phyloP scores from a whole-genome alignment of 1,284 basidiomycete species.

The Melampsora americana region DNA sequence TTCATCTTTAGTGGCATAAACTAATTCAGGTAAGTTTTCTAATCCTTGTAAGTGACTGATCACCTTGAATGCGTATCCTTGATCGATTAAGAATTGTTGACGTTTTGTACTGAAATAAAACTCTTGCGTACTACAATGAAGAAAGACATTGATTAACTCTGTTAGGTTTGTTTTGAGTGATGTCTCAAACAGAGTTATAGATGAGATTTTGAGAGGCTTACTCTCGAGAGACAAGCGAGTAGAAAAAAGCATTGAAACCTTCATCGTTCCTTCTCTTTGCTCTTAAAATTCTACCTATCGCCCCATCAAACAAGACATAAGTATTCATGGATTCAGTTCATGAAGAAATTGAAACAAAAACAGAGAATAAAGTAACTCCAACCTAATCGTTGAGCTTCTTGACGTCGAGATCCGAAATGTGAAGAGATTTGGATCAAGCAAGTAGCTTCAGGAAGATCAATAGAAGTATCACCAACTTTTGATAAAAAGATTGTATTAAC shows the following conservation, averaged over 20 bases:
- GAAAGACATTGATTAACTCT: not conserved
- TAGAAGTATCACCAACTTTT: slow-evolving; percentile 98
- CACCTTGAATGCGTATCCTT: slow-evolving; percentile 98
- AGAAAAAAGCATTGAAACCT: slow-evolving; percentile 99
- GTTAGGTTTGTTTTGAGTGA: no score
- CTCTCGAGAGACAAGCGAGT: slow-evolving; percentile 96
- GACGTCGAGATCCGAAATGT: slow-evolving; percentile 95
- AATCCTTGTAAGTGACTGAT: slow-evolving; percentile 96
- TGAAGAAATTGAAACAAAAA: slow-evolving; percentile 41
- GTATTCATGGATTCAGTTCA: no score
- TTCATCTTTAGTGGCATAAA: slow-evolving; percentile 83
- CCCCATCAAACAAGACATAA: not conserved
- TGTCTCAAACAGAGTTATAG: no score
- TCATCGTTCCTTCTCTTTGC: slow-evolving; percentile 98
- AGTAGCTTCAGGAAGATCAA: slow-evolving; percentile 97
- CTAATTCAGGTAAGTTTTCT: slow-evolving; percentile 78
- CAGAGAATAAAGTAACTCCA: slow-evolving; percentile 49
- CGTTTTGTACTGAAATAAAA: slow-evolving; percentile 99
- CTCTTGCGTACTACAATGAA: slow-evolving; percentile 70
- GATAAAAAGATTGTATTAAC: slow-evolving; percentile 99
- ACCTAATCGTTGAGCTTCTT: slow-evolving; percentile 95
- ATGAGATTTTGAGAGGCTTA: slow-evolving; percentile 39
- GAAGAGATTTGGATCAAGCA: slow-evolving; percentile 99
- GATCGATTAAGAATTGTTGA: slow-evolving; percentile 95
- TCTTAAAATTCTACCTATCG: slow-evolving; percentile 80